Conservation (phyloP, 1,139 yeast genomes). For the Suhomyces terraborum region DNA sequence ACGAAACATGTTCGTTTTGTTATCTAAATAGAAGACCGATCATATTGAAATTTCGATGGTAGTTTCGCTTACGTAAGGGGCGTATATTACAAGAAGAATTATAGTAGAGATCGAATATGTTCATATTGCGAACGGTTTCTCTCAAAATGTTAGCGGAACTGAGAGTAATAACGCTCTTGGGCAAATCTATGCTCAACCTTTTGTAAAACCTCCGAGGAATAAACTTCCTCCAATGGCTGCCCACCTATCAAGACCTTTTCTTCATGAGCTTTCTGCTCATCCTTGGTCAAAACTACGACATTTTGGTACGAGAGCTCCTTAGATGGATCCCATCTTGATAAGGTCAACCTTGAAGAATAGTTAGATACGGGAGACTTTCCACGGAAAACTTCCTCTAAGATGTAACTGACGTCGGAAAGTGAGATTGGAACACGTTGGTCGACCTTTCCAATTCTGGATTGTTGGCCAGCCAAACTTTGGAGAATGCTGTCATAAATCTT, state of each 20-base stretch:
- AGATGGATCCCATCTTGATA: conserved; percentile 80
- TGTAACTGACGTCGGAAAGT: conserved; percentile 71
- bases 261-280: conserved; percentile 83
- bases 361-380: conserved; percentile 93
- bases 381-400: conserved; percentile 89
- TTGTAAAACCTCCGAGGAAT: conserved; percentile 59
- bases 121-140: no score
- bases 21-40: not conserved
- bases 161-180: conserved; percentile 73
- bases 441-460: conserved; percentile 66
- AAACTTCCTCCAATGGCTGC: conserved; percentile 62
- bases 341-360: conserved; percentile 72
- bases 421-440: conserved; percentile 77
- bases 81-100: not conserved
- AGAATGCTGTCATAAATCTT: conserved; percentile 81
- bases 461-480: conserved; percentile 86
- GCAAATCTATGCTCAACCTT: conserved; percentile 63
- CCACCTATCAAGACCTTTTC: conserved; percentile 67
- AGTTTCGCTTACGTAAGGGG: not conserved
- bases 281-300: conserved; percentile 83
- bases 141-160: conserved; percentile 31
- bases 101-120: no score
- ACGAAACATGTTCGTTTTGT: conserved; percentile 10
- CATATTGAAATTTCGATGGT: not conserved
- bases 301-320: conserved; percentile 64